Base-by-base conservation (phyloP, 495 filamentous ascomycete species). In the Aspergillus affinis region DNA sequence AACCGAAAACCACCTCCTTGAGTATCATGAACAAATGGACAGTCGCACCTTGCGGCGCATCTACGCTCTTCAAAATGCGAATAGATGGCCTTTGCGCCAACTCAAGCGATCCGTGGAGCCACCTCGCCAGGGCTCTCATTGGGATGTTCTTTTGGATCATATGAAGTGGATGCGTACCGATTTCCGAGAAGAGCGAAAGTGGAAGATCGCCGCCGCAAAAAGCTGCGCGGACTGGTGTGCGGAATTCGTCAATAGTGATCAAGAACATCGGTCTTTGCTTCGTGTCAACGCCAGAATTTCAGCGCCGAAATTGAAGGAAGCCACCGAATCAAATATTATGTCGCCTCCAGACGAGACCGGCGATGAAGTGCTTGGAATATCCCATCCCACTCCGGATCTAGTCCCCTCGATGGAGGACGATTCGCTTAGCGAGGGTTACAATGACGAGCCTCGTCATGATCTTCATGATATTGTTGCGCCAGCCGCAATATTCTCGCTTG, bases 101-200 rank as follows among this genome's bases (percentile, higher is more conserved):
- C 82, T 92, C 51, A 86, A 92, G 63, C 86, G 89, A 51, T 86
- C 84, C 29, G 77, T 82, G 3, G 94, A 98, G 69, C 94, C 95
- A 29, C 79, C 79, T 8, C 83, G 91, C 44, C 86, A 87, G 13
- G 78, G 82, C 2, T 83, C 86, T 6, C 93, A 97, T 69, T 87
- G 85, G 83, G 94, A 98, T 76, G 82, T 94, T 48, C 71, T 98
- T 46, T 75, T 98, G 9, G 82, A 91, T 62, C 91, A 98, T 74
- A 90, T 93, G 84, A 96, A 91, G 72, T 97, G 94, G 95, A 91
- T 98, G 86, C 84, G 91, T 44, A 96, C 91, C 2, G 94, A 98
- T 76, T 98, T 98, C 66, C 82, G 89, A 30, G 90, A 96, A 74
- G 94, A 98, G 72, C 77, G 90, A 27, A 96, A 95, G 70, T 97